Percentiles rank a stretch among this genome's conserved stretches.
These are phyloP conservation scores for Adansonia madagascariensis DNA, from an alignment of 441 rosid species.

Conservation along the genomic window DNA sequence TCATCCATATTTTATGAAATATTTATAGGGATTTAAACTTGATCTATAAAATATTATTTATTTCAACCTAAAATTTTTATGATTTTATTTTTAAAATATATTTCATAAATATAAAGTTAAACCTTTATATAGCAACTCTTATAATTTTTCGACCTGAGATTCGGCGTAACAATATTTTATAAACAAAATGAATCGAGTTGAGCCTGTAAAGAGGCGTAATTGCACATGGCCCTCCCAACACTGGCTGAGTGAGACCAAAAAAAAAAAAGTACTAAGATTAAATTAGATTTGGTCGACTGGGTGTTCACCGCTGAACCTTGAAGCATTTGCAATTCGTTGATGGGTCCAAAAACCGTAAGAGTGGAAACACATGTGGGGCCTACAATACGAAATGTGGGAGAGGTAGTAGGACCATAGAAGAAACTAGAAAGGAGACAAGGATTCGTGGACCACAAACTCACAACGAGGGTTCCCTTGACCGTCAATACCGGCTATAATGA, in stretches of 20 bases:
- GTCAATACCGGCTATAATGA: conserved; percentile 39
- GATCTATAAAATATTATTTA: too few species aligned
- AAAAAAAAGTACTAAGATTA: neutral
- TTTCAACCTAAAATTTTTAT: too few species aligned
- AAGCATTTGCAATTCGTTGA: neutral
- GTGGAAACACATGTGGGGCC: conserved; percentile 19
- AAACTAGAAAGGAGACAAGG: conserved; percentile 37
- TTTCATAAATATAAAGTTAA: too few species aligned
- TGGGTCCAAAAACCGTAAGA: neutral
- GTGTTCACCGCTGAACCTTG: neutral
- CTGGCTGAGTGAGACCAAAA: neutral
- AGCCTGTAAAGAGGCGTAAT: neutral
- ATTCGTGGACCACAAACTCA: conserved; percentile 37
- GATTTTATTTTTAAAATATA: too few species aligned
- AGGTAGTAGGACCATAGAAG: neutral
- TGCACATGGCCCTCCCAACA: neutral
- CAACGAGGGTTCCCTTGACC: conserved; percentile 33
- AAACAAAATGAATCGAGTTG: too few species aligned
- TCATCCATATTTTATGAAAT: too few species aligned
- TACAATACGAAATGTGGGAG: neutral
- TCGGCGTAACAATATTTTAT: too few species aligned
- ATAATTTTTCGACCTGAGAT: too few species aligned
- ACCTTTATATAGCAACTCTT: too few species aligned
- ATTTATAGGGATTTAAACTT: too few species aligned
- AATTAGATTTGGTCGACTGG: neutral